These are phyloP conservation scores for Kluyveromyces dobzhanskii DNA, from an alignment of 805 yeast species.

Conservation along the genomic window DNA sequence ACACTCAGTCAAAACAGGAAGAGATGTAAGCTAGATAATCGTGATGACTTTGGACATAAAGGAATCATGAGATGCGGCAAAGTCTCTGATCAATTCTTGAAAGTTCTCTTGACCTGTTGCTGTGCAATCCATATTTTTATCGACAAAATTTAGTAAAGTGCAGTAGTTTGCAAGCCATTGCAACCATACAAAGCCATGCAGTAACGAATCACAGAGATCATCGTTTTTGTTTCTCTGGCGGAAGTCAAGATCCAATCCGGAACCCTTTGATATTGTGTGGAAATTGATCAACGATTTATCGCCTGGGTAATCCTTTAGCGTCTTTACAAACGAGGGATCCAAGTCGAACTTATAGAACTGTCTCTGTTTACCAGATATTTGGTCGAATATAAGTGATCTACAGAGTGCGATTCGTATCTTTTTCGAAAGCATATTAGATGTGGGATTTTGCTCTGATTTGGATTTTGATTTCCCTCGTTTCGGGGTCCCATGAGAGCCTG, in stretches of 20 bases:
- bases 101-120: background rate
- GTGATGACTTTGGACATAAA: too few species aligned
- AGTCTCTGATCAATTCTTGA: background rate
- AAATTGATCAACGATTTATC: slow-evolving; percentile 1
- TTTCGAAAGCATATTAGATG: slow-evolving; percentile 5
- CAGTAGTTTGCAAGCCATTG: slow-evolving; percentile 30
- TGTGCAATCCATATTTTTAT: slow-evolving; percentile 12
- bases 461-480: background rate
- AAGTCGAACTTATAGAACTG: slow-evolving; percentile 2
- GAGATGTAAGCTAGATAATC: too few species aligned
- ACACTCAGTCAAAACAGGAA: too few species aligned
- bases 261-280: slow-evolving; percentile 1
- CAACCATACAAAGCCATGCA: slow-evolving; percentile 48
- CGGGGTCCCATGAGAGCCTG: too few species aligned
- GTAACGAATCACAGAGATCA: slow-evolving; percentile 57
- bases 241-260: background rate
- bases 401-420: slow-evolving; percentile 6
- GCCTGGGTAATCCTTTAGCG: background rate
- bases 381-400: slow-evolving; percentile 3
- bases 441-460: slow-evolving; percentile 4
- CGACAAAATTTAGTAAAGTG: background rate
- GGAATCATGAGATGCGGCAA: background rate
- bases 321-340: background rate
- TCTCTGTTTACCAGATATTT: background rate
- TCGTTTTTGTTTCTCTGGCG: slow-evolving; percentile 39